A percentile compares a stretch with the other conserved stretches of the same genome.
These are phyloP conservation scores for Pneumocystis wakefieldiae DNA, from an alignment of 1,139 yeast species.

Conservation along the genomic window DNA sequence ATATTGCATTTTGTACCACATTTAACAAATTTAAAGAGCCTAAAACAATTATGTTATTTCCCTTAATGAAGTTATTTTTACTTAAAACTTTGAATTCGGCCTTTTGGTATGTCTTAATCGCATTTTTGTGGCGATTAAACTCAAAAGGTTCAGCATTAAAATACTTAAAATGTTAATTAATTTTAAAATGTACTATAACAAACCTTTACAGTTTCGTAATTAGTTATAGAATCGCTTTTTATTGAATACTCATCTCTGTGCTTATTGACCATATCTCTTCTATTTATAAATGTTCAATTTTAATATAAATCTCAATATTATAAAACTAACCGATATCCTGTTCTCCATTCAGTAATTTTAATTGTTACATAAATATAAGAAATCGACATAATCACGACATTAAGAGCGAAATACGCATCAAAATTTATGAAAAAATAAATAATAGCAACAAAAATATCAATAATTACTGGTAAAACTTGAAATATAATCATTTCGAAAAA, in stretches of 20 bases:
- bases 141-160: neutral
- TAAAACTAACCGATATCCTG: slow-evolving; percentile 27
- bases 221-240: slow-evolving; percentile 81
- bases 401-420: slow-evolving; percentile 72
- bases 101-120: neutral
- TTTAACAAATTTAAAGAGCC: slow-evolving; percentile 70
- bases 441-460: slow-evolving; percentile 55
- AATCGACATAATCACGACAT: slow-evolving; percentile 71
- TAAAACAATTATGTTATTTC: neutral
- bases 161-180: neutral
- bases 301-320: neutral
- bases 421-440: slow-evolving; percentile 88
- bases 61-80: neutral
- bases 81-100: neutral
- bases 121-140: slow-evolving; percentile 1
- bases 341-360: slow-evolving; percentile 87
- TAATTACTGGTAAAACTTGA: slow-evolving; percentile 77
- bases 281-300: slow-evolving; percentile 28
- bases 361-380: slow-evolving; percentile 78
- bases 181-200: neutral
- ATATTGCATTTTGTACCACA: slow-evolving; percentile 82
- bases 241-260: slow-evolving; percentile 91
- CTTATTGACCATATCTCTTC: slow-evolving; percentile 80
- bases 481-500: slow-evolving; percentile 37
- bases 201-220: slow-evolving; percentile 80